Conservation (phyloP, 495 filamentous ascomycete genomes). For the Tuber melanosporum region DNA sequence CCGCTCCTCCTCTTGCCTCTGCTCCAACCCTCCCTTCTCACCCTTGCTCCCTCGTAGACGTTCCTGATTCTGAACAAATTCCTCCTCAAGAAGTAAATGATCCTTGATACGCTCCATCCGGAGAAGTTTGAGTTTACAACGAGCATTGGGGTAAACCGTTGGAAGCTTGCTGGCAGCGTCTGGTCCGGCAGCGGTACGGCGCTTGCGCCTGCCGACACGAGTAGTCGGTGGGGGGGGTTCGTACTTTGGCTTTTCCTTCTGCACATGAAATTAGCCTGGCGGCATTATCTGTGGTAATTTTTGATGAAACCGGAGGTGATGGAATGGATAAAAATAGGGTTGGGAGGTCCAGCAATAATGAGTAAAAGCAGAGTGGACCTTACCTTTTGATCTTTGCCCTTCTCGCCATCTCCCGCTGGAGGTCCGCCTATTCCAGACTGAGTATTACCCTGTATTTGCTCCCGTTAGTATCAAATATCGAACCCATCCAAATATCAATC, state of each 20-base stretch:
- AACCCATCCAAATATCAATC: background rate
- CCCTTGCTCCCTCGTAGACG: conserved; percentile 85
- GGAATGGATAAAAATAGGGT: conserved; percentile 6
- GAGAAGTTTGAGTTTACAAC: conserved; percentile 93
- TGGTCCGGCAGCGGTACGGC: conserved; percentile 85
- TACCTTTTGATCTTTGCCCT: conserved; percentile 96
- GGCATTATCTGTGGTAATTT: conserved; percentile 13
- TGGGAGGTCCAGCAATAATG: conserved; percentile 5
- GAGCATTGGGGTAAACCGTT: conserved; percentile 83
- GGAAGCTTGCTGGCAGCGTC: conserved; percentile 93
- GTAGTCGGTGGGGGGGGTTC: conserved; percentile 97
- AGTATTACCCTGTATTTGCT: conserved; percentile 62
- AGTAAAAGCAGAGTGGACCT: conserved; percentile 22
- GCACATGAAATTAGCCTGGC: conserved; percentile 33
- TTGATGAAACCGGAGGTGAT: conserved; percentile 16
- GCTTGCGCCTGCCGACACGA: conserved; percentile 87
- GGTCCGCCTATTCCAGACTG: conserved; percentile 76
- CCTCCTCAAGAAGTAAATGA: conserved; percentile 92
- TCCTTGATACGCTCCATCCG: conserved; percentile 99
- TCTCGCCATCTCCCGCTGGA: conserved; percentile 60
- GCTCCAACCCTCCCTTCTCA: conserved; percentile 60
- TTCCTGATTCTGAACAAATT: conserved; percentile 98
- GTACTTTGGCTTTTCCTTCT: conserved; percentile 99
- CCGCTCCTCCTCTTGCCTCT: conserved; percentile 89
- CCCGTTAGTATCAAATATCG: conserved; percentile 11